These are phyloP conservation scores for Hypoxylon sp. DNA, from an alignment of 2,329 filamentous ascomycete genomes.

Conservation along the genomic window DNA sequence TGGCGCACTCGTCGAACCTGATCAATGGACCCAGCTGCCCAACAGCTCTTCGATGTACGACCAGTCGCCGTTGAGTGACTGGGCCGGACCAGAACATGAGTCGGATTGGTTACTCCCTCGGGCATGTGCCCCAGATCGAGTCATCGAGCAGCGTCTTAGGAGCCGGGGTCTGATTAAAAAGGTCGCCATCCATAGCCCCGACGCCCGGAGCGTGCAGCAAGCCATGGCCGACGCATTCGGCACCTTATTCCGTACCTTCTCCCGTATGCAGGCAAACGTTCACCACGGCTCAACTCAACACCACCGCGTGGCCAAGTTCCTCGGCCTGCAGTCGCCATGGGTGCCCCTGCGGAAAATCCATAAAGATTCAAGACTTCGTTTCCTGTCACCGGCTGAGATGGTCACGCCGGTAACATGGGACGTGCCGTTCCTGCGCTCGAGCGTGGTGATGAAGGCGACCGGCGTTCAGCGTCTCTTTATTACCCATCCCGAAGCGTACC, in stretches of 20 bases:
- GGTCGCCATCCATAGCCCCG: slow-evolving; percentile 67
- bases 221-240: slow-evolving; percentile 70
- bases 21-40: slow-evolving; percentile 65
- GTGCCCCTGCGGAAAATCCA: slow-evolving; percentile 80
- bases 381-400: slow-evolving; percentile 76
- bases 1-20: slow-evolving; percentile 46
- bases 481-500: slow-evolving; percentile 77
- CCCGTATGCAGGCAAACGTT: slow-evolving; percentile 45
- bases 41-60: slow-evolving; percentile 55
- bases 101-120: slow-evolving; percentile 72
- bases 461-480: slow-evolving; percentile 73
- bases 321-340: slow-evolving; percentile 72
- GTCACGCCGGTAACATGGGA: slow-evolving; percentile 76
- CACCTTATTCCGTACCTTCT: slow-evolving; percentile 58
- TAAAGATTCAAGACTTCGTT: slow-evolving; percentile 75
- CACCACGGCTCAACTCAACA: slow-evolving; percentile 46
- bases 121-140: slow-evolving; percentile 69
- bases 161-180: slow-evolving; percentile 76
- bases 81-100: slow-evolving; percentile 54
- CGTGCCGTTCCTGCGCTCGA: slow-evolving; percentile 72
- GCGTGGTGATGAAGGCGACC: slow-evolving; percentile 75
- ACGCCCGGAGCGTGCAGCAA: slow-evolving; percentile 72
- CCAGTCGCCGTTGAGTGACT: slow-evolving; percentile 58
- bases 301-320: slow-evolving; percentile 53
- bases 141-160: slow-evolving; percentile 73